phyloP scores from a whole-genome alignment of 495 filamentous ascomycete species.

The Evernia prunastri region DNA sequence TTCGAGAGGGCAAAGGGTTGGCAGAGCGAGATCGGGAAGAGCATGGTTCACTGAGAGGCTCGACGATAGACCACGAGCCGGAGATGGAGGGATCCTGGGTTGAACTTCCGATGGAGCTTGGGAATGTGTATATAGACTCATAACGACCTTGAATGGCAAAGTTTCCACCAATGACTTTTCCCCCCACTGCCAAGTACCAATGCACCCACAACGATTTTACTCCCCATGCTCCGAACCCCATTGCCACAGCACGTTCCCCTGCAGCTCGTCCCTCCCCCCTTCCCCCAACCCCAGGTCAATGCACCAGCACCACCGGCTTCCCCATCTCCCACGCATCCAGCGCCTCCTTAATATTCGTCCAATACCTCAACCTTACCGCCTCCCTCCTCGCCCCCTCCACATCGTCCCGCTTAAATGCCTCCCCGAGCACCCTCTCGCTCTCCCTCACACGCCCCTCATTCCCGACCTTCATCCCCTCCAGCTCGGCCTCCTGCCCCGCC shows the following conservation, averaged over 20 bases:
- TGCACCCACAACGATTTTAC: neutral
- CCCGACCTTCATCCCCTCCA: constrained; percentile 52
- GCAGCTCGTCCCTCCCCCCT: neutral
- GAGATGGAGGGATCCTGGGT: neutral
- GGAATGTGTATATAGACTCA: neutral
- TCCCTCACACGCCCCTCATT: constrained; percentile 62
- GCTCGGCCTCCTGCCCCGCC: constrained; percentile 55
- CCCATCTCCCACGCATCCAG: constrained; percentile 80
- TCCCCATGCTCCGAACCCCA: neutral
- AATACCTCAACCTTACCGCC: constrained; percentile 77
- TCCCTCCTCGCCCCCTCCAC: constrained; percentile 59
- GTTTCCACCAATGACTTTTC: neutral
- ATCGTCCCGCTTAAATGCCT: constrained; percentile 61
- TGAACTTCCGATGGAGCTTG: neutral
- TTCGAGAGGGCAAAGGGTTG: constrained; percentile 82
- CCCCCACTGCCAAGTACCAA: neutral
- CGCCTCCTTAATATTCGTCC: constrained; percentile 79
- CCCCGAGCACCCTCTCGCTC: constrained; percentile 53
- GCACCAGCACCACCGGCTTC: constrained; percentile 57
- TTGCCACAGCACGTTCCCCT: neutral
- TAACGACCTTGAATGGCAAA: neutral
- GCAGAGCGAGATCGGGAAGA: constrained; percentile 91
- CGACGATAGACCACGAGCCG: neutral
- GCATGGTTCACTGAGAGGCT: constrained; percentile 43
- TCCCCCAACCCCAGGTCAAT: constrained; percentile 35